Evolutionary conservation across 2,329 filamentous ascomycete genomes (phyloP).

Genomic region (Cytospora piceicola): DNA sequence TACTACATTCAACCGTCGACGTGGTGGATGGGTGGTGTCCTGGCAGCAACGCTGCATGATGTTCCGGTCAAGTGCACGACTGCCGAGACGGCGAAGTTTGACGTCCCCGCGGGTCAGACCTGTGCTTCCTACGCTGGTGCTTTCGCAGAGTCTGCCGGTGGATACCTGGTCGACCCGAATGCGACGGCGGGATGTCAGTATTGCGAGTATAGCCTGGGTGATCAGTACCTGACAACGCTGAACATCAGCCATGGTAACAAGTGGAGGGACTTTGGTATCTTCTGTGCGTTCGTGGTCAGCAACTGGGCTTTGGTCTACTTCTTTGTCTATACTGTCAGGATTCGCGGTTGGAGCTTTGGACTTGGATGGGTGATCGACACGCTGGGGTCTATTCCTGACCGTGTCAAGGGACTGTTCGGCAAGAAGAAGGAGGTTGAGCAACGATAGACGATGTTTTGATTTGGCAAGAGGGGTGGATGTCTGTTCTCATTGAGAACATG

Average conservation of each 20-base stretch:
- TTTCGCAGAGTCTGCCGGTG: conserved; percentile 58
- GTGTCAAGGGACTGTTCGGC: conserved; percentile 20
- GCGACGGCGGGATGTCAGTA: conserved; percentile 67
- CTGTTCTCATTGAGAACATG: no score
- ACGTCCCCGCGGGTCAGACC: conserved; percentile 59
- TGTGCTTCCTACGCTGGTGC: conserved; percentile 63
- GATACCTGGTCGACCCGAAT: conserved; percentile 62
- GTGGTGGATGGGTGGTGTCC: conserved; percentile 73
- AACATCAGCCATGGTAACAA: conserved; percentile 62
- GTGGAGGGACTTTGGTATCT: conserved; percentile 70
- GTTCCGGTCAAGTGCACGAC: conserved; percentile 12
- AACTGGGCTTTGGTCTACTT: conserved; percentile 53
- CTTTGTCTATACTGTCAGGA: conserved; percentile 37
- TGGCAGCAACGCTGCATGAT: conserved; percentile 60
- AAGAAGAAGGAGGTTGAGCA: not conserved
- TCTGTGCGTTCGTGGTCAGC: conserved; percentile 66
- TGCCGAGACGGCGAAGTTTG: conserved; percentile 45
- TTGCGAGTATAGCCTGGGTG: conserved; percentile 56
- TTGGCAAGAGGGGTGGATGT: not conserved
- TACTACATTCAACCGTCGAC: conserved; percentile 71
- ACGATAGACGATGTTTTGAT: not conserved
- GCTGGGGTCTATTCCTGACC: conserved; percentile 28
- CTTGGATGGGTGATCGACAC: conserved; percentile 33
- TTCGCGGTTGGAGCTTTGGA: conserved; percentile 37
- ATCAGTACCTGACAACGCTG: conserved; percentile 28